Base-by-base conservation (phyloP, 2,329 filamentous ascomycete species). In the Botrytis cinerea region DNA sequence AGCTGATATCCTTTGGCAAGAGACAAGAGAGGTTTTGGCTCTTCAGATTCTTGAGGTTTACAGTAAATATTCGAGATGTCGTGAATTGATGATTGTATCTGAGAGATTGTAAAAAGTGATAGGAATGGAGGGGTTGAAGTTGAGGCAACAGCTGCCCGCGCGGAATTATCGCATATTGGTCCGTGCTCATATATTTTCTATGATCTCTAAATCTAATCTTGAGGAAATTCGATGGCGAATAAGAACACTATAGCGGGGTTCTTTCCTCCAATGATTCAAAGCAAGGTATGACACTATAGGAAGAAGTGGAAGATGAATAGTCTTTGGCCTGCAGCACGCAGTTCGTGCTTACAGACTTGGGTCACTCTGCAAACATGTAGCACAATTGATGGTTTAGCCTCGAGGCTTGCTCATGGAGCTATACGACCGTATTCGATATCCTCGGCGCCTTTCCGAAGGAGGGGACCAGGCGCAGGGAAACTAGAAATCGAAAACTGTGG, bases 251-350 rank as follows among this genome's bases (percentile, higher is more conserved):
- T 38, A 69, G 48, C 25, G 48, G 66, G 48, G 38, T 57, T 69
- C 1, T 43, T 25, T 43, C 48, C n/a, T 69, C 66, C 66, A 57
- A 69, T 69, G 35, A 45, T 59, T 45, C n/a, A 38, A 43, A 59
- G 2, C 20, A 20, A 45, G 63, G 46, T 72, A 77, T 79, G 75
- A 72, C 61, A 71, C 73, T 43, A 71, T 75, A 78, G 38, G 22
- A 72, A 60, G 60, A 40, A 60, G 20, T 38, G 22, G 25, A 77
- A 75, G 28, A 80, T 80, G 79, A 80, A 77, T 71, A 74, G 74
- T 66, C 73, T 79, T 43, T 77, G 77, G 75, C 78, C 76, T 45
- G 72, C 75, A 59, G 67, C 75, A 40, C 77, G 79, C 68, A 62
- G 76, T 62, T 77, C 76, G 63, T 78, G 77, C 74, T 71, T 78